These are phyloP conservation scores for Nematodospora anomalae DNA, from an alignment of 1,139 yeast genomes.

Conservation along the genomic window DNA sequence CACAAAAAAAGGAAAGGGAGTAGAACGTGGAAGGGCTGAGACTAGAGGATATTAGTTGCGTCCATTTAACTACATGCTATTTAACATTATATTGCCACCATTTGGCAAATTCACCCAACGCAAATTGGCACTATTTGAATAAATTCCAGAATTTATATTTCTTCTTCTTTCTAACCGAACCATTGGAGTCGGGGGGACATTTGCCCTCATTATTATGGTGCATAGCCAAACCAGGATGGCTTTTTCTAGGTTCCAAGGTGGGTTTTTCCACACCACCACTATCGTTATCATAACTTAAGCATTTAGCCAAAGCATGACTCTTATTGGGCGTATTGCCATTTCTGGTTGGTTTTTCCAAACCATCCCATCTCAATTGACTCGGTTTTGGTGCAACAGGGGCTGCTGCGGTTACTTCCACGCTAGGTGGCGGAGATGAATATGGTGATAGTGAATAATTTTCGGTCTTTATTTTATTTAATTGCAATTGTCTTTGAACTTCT, in stretches of 20 bases:
- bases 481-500: conserved; percentile 36
- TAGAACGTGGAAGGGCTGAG: no score
- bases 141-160: conserved; percentile 38
- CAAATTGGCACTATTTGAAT: conserved; percentile 27
- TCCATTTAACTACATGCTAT: no score
- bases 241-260: conserved; percentile 35
- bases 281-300: conserved; percentile 14
- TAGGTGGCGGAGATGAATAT: conserved; percentile 4
- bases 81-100: no score
- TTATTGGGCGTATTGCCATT: conserved; percentile 4
- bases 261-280: conserved; percentile 25
- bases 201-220: not conserved
- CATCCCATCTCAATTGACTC: conserved; percentile 28
- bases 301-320: conserved; percentile 10
- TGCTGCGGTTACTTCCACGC: conserved; percentile 4
- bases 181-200: not conserved
- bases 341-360: conserved; percentile 21
- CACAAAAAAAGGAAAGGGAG: no score
- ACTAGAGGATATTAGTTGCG: no score
- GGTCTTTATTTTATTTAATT: conserved; percentile 15
- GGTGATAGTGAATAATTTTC: conserved; percentile 5
- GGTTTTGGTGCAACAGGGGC: conserved; percentile 16
- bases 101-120: no score
- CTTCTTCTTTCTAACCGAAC: conserved; percentile 6
- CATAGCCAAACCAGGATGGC: conserved; percentile 30